A percentile compares a stretch with the other conserved stretches of the same genome.
These are phyloP conservation scores for Pleurotus sapidus DNA, from an alignment of 768 basidiomycete species.

Conservation along the genomic window DNA sequence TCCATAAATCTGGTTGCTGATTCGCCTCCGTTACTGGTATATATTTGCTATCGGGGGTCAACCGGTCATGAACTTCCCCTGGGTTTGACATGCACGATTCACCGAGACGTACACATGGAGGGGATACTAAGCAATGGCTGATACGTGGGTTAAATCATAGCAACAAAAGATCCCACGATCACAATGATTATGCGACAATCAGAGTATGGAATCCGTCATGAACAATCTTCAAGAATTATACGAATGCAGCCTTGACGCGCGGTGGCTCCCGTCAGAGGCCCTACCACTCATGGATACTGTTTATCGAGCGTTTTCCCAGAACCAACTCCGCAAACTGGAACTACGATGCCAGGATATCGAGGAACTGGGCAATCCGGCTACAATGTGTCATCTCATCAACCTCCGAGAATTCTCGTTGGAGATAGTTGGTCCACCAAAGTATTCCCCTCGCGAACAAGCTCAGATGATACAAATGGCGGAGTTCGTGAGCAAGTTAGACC, in stretches of 20 bases:
- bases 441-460: no score
- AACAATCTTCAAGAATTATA: neutral
- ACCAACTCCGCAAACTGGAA: neutral
- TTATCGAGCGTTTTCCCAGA: neutral
- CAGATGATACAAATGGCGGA: no score
- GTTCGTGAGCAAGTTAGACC: neutral
- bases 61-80: no score
- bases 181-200: neutral
- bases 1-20: no score
- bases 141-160: no score
- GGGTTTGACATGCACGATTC: no score
- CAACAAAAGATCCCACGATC: no score
- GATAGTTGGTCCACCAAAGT: slow-evolving; percentile 13
- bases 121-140: no score
- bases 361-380: slow-evolving; percentile 4
- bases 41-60: no score
- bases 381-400: neutral
- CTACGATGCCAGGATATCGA: no score
- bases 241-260: neutral
- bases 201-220: neutral
- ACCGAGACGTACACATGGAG: no score
- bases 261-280: neutral
- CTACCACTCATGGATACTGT: neutral
- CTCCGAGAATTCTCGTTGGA: neutral
- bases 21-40: no score